A percentile compares a stretch with the other conserved stretches of the same genome.
These are phyloP conservation scores for Naematelia aurantialba DNA, from an alignment of 768 basidiomycete species.

Conservation along the genomic window DNA sequence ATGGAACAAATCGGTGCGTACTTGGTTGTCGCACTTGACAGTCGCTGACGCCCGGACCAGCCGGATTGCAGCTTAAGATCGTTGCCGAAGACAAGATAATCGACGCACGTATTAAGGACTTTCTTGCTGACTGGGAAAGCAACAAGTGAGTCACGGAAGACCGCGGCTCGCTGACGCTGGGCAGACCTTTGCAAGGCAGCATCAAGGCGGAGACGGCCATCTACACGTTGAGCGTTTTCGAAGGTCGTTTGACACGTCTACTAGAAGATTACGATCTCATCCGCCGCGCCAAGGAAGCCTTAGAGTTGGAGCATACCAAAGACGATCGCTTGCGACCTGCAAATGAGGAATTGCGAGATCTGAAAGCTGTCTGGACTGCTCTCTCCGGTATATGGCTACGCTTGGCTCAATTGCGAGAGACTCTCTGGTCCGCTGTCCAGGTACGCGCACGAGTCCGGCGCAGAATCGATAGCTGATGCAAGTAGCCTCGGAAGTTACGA, in stretches of 20 bases:
- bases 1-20: constrained; percentile 89
- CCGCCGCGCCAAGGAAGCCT: constrained; percentile 91
- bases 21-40: neutral
- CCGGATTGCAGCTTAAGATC: constrained; percentile 96
- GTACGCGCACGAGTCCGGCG: constrained; percentile 8
- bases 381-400: constrained; percentile 96
- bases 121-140: constrained; percentile 88
- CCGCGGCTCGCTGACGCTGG: neutral
- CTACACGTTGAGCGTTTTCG: constrained; percentile 92
- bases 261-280: constrained; percentile 94
- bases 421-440: constrained; percentile 85
- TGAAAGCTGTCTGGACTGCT: constrained; percentile 98
- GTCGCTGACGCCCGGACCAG: constrained; percentile 52
- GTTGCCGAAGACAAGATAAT: constrained; percentile 99
- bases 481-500: constrained; percentile 76
- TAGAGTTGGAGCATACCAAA: constrained; percentile 85
- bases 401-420: constrained; percentile 80
- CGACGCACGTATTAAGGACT: constrained; percentile 89
- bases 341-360: constrained; percentile 88
- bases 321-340: constrained; percentile 76
- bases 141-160: constrained; percentile 57
- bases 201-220: constrained; percentile 94
- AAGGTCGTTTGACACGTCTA: constrained; percentile 80
- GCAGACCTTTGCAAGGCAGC: constrained; percentile 80
- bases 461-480: neutral